A percentile compares a stretch with the other conserved stretches of the same genome.
phyloP scores from a whole-genome alignment of 2,329 filamentous ascomycete species.

The Aspergillus hortae region DNA sequence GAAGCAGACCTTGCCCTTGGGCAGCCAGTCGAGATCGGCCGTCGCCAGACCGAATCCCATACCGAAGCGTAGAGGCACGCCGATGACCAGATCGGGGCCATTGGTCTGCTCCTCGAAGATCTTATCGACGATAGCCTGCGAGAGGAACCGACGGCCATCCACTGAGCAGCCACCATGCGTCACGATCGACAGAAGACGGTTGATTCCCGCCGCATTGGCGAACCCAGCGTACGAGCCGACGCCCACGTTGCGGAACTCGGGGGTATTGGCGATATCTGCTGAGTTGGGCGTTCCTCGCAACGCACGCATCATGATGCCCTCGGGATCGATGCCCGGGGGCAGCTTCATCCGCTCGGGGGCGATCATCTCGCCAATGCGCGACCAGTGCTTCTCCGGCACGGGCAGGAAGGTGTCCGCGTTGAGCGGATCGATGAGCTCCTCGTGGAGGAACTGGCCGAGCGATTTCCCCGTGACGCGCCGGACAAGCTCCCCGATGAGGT shows the following conservation, averaged over 20 bases:
- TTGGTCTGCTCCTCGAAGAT: slow-evolving; percentile 45
- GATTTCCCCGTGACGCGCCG: slow-evolving; percentile 39
- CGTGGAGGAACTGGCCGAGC: slow-evolving; percentile 42
- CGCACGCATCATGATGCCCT: slow-evolving; percentile 29
- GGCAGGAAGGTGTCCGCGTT: slow-evolving; percentile 49
- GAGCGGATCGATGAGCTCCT: slow-evolving; percentile 42
- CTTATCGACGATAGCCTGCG: slow-evolving; percentile 40
- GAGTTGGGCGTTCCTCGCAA: slow-evolving; percentile 23
- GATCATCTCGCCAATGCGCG: slow-evolving; percentile 37
- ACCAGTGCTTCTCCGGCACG: slow-evolving; percentile 39
- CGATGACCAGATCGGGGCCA: slow-evolving; percentile 41
- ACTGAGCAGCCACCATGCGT: slow-evolving; percentile 29
- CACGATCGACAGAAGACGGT: slow-evolving; percentile 40
- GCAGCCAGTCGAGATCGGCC: slow-evolving; percentile 24
- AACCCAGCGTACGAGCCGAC: slow-evolving; percentile 46
- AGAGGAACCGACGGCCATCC: slow-evolving; percentile 37
- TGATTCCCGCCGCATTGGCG: slow-evolving; percentile 43
- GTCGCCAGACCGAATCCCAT: slow-evolving; percentile 40
- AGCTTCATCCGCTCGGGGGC: slow-evolving; percentile 23
- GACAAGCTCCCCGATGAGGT: slow-evolving; percentile 45
- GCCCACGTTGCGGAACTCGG: slow-evolving; percentile 38
- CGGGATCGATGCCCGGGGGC: slow-evolving; percentile 12
- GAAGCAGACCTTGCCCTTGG: slow-evolving; percentile 33
- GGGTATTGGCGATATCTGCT: slow-evolving; percentile 19
- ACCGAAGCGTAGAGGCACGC: slow-evolving; percentile 36